Evolutionary conservation across 148 eudicot species (phyloP), one percentile per base, ranked within the genome.

Genomic region (Chenopodium suecicum): DNA sequence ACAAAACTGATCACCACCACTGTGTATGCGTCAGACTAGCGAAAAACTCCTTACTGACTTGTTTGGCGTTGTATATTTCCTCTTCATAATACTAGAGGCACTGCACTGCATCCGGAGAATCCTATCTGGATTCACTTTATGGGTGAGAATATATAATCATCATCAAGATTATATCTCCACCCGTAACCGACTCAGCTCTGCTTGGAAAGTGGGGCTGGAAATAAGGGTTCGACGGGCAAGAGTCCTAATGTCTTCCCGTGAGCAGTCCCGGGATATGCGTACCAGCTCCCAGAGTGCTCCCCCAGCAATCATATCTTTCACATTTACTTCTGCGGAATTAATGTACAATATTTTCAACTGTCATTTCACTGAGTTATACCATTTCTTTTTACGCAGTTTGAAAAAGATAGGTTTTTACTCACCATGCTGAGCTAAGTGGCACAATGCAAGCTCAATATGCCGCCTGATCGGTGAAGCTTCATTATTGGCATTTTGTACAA

Each of bases 231-330:
- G 91, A 78, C 87, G 93, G 75, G 99, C 98, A 79, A 97, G 98
- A 79, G 86, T 82, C 81, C 88, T 88, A 41, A 97, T 97, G 86
- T 97, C 98, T 52, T 97, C 99, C 54, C 99, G 89, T 32, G 99
- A 91, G 81, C 99, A 97, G 83, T 97, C 99, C 3, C 97, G 90
- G 12, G 98, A 91, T 48, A 97, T 94, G 48, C 99, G 98, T 75
- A 97, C 96, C 52, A 97, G 85, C 88, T 97, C 99, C 99, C 99
- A 97, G 2, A 97, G 94, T 77, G 99, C 99, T 22, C 99, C 99
- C 75, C 98, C 99, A 64, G 90, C 90, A 32, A 97, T 94, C 98
- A 97, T 85, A 20, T 97, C 98, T 86, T 88, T 90, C 50, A 91
- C 97, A 79, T 97, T 97, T 41, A 89, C 89, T 89, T 97, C 99